These are phyloP conservation scores for Paracamarosporium sp. DNA, from an alignment of 2,329 filamentous ascomycete genomes.

Conservation along the genomic window DNA sequence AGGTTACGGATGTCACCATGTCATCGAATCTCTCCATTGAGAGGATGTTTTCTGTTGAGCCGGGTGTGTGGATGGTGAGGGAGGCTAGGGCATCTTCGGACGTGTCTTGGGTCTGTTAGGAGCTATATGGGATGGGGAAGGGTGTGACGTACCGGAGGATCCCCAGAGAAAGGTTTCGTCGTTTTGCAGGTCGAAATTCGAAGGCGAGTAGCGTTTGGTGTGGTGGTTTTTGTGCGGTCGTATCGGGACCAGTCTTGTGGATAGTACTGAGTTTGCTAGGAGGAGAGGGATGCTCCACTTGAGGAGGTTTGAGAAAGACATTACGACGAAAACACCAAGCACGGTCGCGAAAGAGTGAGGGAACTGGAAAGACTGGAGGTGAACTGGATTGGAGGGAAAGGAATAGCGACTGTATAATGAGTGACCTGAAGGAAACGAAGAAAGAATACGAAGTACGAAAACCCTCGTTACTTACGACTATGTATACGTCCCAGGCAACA, in stretches of 20 bases:
- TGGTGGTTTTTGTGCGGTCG: slow-evolving; percentile 11
- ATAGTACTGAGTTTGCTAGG: slow-evolving; percentile 11
- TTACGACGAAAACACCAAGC: neutral
- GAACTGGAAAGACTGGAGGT: neutral
- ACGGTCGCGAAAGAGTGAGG: neutral
- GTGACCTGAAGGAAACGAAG: neutral
- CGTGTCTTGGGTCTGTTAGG: neutral
- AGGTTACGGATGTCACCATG: slow-evolving; percentile 21
- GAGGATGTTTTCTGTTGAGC: slow-evolving; percentile 23
- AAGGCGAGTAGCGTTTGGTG: slow-evolving; percentile 14
- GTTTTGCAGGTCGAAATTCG: slow-evolving; percentile 17
- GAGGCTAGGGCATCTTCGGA: slow-evolving; percentile 16
- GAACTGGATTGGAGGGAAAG: neutral
- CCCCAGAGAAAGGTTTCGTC: slow-evolving; percentile 27
- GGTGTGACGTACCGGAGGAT: neutral
- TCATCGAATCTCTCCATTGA: slow-evolving; percentile 28
- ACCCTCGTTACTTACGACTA: neutral
- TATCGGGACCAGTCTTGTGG: slow-evolving; percentile 19
- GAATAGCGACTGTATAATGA: neutral
- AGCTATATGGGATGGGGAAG: neutral
- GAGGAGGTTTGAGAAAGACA: slow-evolving; percentile 9
- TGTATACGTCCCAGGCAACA: neutral
- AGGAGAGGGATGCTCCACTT: slow-evolving; percentile 13
- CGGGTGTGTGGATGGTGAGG: slow-evolving; percentile 24
- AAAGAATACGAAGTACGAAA: neutral